Evolutionary conservation across 2,329 filamentous ascomycete species (phyloP), one percentile per base, ranked within the genome.

Genomic region (Zelopaecilomyces penicillatus): DNA sequence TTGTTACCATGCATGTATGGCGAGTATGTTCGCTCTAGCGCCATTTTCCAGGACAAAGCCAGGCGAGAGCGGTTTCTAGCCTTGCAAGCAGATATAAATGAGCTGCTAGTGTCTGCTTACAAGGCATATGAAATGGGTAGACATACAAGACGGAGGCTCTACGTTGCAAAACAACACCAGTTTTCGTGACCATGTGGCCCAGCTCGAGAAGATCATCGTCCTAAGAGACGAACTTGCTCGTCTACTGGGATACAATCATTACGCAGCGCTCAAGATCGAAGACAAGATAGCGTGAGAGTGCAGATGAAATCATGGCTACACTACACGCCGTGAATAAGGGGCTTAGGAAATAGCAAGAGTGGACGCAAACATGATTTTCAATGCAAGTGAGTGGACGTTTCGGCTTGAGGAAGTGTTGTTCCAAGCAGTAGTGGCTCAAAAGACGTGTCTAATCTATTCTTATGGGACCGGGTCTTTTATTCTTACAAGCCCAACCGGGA

Each of bases 191-290:
- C 60, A 60, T 12, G 56, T 58, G 7, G 31, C 32, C 0, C 49
- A 55, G 3, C 52, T 60, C 0, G 48, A 58, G 35, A 44, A 50
- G 4, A 49, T 49, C 0, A 52, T 58, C 0, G 51, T 51, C 4
- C 49, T 60, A 3, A 52, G 57, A 4, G 54, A 60, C 6, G 51
- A 44, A 8, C 50, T 50, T 5, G 57, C 57, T 5, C 41, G 52
- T 42, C 51, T 60, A 39, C 47, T 60, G 2, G 52, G 52, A 3
- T 60, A 57, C 30, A 38, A 41, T 6, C 52, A 50, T 4, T 57
- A 60, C 11, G 57, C 56, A 0, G 52, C 50, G 6, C 50, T 57
- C 3, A 56, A 54, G n/a, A 57, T 60, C 44, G 50, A 60, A 38
- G 54, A 56, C 12, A 57, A 57, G 40, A 60, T 60, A 57, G 57